Base-by-base conservation (phyloP, 73 alveolate species). In the Uronychia setigera region DNA sequence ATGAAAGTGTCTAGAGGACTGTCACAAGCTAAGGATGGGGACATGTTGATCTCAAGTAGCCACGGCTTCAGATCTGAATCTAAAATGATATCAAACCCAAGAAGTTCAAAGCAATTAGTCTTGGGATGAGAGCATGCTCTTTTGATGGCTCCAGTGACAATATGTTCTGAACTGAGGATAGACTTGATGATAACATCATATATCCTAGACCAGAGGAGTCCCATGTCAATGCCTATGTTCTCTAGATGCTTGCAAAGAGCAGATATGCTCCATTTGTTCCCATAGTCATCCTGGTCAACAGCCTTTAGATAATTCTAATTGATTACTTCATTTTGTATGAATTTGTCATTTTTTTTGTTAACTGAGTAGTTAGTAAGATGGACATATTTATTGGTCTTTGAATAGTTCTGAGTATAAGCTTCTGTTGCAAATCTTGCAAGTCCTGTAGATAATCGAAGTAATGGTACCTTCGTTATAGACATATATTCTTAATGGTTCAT, bases 31-130 rank as follows among this genome's bases (percentile, higher is more conserved):
- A 95, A 82, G 46, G 96, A 83, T 0, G 99, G 99, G 59, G 98
- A 93, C n/a, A 94, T 82, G 87, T 95, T 95, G 27, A 95, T 96
- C 86, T 95, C 99, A 14, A 95, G 86, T 57, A 95, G 87, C 98
- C 99, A 95, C 0, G 99, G 99, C 79, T 95, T 95, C 57, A 95
- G 92, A 34, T 95, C 93, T 9, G 95, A 88, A 79, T 95, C 99
- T 31, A 95, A 46, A 74, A 95, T 79, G 77, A 95, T 90, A 85
- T 95, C 99, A 85, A 82, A 95, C 29, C 98, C 99, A 79, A 93
- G 92, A 9, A 90, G 85, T 79, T 95, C 99, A 83, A 95, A 95
- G 80, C 99, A 95, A 76, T 93, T 92, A 78, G 91, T 92, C 80
- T 91, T 94, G 46, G 84, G 84, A 77, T 92, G 91, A 60, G 82